Percentiles rank a stretch among this genome's conserved stretches.
Evolutionary conservation across 1,139 yeast genomes (phyloP).

Genomic region (Scheffersomyces stambukii): DNA sequence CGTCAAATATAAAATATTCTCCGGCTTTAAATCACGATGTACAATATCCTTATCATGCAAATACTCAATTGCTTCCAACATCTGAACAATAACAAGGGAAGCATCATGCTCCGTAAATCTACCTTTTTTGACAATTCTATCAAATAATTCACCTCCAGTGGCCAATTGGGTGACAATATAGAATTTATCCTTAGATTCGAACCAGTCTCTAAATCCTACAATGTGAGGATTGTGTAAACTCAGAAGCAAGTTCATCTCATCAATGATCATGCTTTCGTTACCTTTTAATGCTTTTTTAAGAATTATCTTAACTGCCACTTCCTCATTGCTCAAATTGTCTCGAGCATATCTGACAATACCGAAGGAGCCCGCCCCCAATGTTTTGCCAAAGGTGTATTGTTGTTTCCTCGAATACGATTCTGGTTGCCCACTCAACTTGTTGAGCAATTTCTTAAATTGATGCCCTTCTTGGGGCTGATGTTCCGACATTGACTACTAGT

Average conservation of each 20-base stretch:
- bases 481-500: too few species aligned
- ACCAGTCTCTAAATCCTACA: conserved; percentile 82
- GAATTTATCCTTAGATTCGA: conserved; percentile 76
- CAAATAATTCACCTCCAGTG: conserved; percentile 89
- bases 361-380: conserved; percentile 88
- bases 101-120: conserved; percentile 86
- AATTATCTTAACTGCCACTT: conserved; percentile 84
- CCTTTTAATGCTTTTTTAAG: conserved; percentile 78
- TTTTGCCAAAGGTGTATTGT: conserved; percentile 67
- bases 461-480: conserved; percentile 9
- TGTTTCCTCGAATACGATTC: conserved; percentile 60
- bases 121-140: conserved; percentile 71
- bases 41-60: conserved; percentile 74
- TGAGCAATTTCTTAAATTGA: conserved; percentile 32
- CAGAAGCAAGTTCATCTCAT: conserved; percentile 67
- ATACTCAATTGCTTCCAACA: conserved; percentile 69
- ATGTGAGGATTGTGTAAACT: conserved; percentile 74
- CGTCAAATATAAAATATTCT: conserved; percentile 68
- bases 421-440: conserved; percentile 72
- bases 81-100: conserved; percentile 60
- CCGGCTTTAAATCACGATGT: conserved; percentile 90
- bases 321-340: conserved; percentile 52
- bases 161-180: conserved; percentile 77
- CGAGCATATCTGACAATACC: conserved; percentile 84
- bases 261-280: conserved; percentile 65